Conservation (phyloP, 2,329 filamentous ascomycete species). For the Aspergillus tamarii region DNA sequence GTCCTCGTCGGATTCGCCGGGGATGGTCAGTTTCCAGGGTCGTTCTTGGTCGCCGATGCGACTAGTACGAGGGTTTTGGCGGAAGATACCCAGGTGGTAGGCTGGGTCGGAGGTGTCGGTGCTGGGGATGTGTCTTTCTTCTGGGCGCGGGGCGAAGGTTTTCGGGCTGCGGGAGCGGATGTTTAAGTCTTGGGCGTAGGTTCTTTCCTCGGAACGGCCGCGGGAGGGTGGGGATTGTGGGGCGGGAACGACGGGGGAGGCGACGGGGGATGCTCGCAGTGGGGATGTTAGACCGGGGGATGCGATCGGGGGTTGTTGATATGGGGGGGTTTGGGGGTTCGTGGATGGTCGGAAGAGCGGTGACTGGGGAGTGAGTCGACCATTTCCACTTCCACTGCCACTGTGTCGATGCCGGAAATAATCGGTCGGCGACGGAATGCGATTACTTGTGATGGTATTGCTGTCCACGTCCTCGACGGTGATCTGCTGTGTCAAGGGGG, state of each 20-base stretch:
- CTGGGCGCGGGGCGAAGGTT: constrained; percentile 28
- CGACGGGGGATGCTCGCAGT: background rate
- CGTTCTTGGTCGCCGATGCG: constrained; percentile 40
- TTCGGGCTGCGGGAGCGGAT: constrained; percentile 42
- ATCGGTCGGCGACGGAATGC: constrained; percentile 1
- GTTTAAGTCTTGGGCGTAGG: constrained; percentile 38
- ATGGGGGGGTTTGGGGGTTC: constrained; percentile 3
- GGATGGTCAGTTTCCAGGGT: constrained; percentile 41
- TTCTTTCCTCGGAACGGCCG: constrained; percentile 21
- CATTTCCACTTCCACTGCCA: background rate
- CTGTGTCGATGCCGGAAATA: constrained; percentile 2
- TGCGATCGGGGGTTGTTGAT: constrained; percentile 1
- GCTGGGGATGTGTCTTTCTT: constrained; percentile 26
- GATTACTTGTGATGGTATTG: background rate
- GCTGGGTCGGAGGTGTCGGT: constrained; percentile 29
- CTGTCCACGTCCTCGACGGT: background rate
- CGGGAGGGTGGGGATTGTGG: constrained; percentile 20
- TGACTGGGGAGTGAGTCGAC: constrained; percentile 18
- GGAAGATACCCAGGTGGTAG: constrained; percentile 38
- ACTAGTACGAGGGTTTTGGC: constrained; percentile 33
- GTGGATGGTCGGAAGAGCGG: constrained; percentile 11
- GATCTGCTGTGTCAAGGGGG: background rate
- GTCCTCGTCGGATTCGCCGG: constrained; percentile 25
- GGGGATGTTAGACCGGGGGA: background rate
- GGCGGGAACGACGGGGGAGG: constrained; percentile 14